Percentiles rank a stretch among this genome's conserved stretches.
phyloP scores from a whole-genome alignment of 176 grass and related monocot species.

The Eleusine coracana region DNA sequence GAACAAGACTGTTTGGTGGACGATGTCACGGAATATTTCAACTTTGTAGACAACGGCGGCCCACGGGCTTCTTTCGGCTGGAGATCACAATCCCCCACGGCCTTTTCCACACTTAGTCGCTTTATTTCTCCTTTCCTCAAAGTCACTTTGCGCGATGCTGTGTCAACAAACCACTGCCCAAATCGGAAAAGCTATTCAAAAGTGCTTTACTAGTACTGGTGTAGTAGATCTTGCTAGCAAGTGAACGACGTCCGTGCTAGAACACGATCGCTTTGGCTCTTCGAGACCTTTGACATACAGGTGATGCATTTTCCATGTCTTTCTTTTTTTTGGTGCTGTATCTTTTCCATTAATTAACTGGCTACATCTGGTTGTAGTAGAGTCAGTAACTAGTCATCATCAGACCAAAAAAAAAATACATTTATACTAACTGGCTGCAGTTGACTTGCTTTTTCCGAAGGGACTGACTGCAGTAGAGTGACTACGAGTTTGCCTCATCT shows the following conservation, averaged over 20 bases:
- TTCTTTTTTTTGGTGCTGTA: background rate
- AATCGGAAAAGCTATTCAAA: background rate
- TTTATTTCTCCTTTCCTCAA: background rate
- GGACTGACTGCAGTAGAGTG: no score
- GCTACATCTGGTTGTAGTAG: no score
- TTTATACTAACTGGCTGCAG: no score
- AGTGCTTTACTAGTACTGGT: background rate
- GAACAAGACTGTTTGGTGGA: background rate
- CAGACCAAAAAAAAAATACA: no score
- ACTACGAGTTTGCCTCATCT: no score
- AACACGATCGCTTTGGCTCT: background rate
- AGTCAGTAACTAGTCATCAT: no score
- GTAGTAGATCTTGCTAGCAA: background rate
- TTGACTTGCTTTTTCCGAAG: no score
- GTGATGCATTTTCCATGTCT: background rate
- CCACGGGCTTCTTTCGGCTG: conserved; percentile 20
- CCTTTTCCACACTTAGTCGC: background rate
- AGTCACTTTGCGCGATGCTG: background rate
- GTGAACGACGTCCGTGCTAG: background rate
- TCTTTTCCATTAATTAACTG: no score
- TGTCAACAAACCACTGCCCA: background rate
- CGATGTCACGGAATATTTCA: background rate
- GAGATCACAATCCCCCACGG: background rate
- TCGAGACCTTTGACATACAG: background rate
- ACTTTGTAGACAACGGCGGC: background rate